Evolutionary conservation across 2,329 filamentous ascomycete genomes (phyloP), one percentile per base, ranked within the genome.

Genomic region (Shiraia sp.): DNA sequence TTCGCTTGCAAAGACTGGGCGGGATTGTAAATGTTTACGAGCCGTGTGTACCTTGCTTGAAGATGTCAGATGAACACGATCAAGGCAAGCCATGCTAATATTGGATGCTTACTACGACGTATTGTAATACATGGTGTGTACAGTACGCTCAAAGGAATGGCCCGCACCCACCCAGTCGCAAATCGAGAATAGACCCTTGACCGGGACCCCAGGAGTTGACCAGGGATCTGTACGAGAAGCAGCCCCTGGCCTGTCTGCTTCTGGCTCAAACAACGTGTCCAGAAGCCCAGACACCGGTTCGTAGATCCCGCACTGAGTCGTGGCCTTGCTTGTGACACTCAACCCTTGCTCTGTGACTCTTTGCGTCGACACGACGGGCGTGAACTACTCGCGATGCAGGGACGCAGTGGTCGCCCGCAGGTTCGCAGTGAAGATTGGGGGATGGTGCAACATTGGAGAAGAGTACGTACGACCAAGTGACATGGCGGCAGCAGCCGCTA

Each of bases 231-330:
- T 42, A 51, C 49, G 45, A 12, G 23, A 12, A 29, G 14, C 10
- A n/a, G 47, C 47, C 59, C 63, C 54, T 40, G 52, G 40, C 49
- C 45, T 37, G 42, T n/a, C 57, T 61, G 58, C 56, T 63, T 65
- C 61, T 65, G 59, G 57, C 57, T 63, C 59, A 53, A 55, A 60
- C 57, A 63, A 63, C 60, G 63, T 65, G 59, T 61, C 50, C 51
- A 56, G 50, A 59, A 51, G 57, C 57, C 57, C 58, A 57, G 57
- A 59, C 59, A 63, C 57, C 57, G 58, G 63, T 67, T 68, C 59
- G 63, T 58, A 65, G 65, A 68, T 68, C 64, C 57, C 58, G 63
- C 60, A 57, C 61, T 53, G 56, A 63, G 57, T 61, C 63, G 62
- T 45, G 51, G 45, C 44, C 48, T 42, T 54, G 51, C 46, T 22